Conservation (phyloP, 306 rosid species). For the Nissolia schottii region DNA sequence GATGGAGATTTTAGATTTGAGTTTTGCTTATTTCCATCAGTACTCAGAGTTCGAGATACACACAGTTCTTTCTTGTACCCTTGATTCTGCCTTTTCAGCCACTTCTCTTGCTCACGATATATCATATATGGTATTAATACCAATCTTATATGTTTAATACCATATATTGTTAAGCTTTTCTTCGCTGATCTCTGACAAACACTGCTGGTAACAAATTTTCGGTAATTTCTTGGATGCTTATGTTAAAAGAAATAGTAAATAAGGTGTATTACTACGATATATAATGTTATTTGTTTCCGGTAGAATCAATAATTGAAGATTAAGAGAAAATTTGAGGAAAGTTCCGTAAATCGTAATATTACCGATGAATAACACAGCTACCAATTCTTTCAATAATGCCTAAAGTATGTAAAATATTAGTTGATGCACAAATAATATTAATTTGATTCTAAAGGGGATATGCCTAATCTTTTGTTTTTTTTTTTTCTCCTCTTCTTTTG, state of each 20-base stretch:
- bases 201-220: neutral
- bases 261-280: neutral
- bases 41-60: slow-evolving; percentile 11
- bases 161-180: neutral
- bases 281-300: neutral
- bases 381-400: neutral
- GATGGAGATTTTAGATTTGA: neutral
- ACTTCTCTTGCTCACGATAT: neutral
- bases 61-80: slow-evolving; percentile 18
- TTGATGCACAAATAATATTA: too few relatives aligned
- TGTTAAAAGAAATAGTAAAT: neutral
- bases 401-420: too few relatives aligned
- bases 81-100: neutral
- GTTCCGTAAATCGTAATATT: neutral
- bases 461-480: too few relatives aligned
- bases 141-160: neutral
- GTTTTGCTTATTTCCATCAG: neutral
- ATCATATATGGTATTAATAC: neutral
- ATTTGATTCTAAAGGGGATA: too few relatives aligned
- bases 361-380: too few relatives aligned
- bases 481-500: too few relatives aligned
- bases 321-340: neutral
- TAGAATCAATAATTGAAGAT: neutral
- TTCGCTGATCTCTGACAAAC: neutral
- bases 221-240: neutral